These are phyloP conservation scores for Trichoderma endophyticum DNA, from an alignment of 2,329 filamentous ascomycete species.

Conservation along the genomic window DNA sequence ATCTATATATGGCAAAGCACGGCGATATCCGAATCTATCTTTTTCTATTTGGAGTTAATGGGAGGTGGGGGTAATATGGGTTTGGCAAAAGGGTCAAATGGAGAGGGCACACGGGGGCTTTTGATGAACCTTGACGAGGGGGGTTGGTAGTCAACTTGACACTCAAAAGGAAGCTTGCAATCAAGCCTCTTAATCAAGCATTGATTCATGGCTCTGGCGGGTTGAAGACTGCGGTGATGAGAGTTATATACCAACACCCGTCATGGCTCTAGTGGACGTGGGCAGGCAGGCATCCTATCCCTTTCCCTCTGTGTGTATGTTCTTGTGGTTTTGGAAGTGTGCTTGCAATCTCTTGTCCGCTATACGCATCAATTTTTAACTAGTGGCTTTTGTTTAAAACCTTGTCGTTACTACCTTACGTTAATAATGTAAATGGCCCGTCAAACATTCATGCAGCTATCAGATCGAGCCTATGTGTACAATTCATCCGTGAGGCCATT, in stretches of 20 bases:
- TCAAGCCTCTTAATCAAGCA: neutral
- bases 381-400: neutral
- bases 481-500: conserved; percentile 70
- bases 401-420: neutral
- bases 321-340: neutral
- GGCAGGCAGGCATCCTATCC: neutral
- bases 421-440: neutral
- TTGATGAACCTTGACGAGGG: neutral
- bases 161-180: neutral
- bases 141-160: neutral
- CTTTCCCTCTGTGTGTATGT: neutral
- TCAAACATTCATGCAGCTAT: neutral
- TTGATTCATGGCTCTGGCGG: neutral
- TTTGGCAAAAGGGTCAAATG: conserved; percentile 8
- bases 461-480: conserved; percentile 51
- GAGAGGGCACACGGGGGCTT: neutral
- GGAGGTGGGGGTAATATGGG: conserved; percentile 1
- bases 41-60: conserved; percentile 17
- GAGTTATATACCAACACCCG: neutral
- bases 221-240: neutral
- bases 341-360: neutral
- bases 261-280: neutral
- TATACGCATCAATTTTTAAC: neutral
- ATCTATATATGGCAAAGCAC: neutral
- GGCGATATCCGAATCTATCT: conserved; percentile 1